A percentile compares a stretch with the other conserved stretches of the same genome.
Evolutionary conservation across 371 early-diverging fungal genomes (phyloP).

Genomic region (Rhizomucor miehei): DNA sequence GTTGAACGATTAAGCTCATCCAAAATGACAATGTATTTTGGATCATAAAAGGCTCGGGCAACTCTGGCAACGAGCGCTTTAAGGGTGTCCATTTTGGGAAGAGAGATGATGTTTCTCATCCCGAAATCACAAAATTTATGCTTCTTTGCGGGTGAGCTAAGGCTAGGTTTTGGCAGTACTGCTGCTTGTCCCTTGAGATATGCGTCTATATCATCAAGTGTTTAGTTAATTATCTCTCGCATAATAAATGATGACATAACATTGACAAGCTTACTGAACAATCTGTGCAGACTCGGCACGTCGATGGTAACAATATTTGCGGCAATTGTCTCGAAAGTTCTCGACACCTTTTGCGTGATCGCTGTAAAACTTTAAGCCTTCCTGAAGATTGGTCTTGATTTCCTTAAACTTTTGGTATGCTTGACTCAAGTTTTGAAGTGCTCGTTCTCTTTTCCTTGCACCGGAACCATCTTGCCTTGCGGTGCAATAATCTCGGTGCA

Average conservation of each 20-base stretch:
- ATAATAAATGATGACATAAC: too few relatives aligned
- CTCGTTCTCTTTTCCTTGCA: constrained; percentile 62
- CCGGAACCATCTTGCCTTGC: constrained; percentile 46
- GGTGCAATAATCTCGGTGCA: constrained; percentile 63
- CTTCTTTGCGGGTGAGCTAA: too few relatives aligned
- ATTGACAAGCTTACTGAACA: constrained; percentile 8
- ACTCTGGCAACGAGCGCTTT: constrained; percentile 78
- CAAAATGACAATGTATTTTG: constrained; percentile 75
- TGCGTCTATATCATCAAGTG: too few relatives aligned
- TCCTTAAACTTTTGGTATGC: constrained; percentile 66
- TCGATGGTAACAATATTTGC: constrained; percentile 68
- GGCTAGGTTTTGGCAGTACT: too few relatives aligned
- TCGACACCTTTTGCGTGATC: constrained; percentile 62
- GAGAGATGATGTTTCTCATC: too few relatives aligned
- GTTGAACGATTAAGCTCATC: constrained; percentile 69
- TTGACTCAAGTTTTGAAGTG: constrained; percentile 64
- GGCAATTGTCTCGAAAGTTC: constrained; percentile 56
- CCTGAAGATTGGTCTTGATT: constrained; percentile 61
- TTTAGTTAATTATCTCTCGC: too few relatives aligned
- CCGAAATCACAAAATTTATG: too few relatives aligned
- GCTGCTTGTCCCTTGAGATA: too few relatives aligned
- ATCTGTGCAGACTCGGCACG: constrained; percentile 44
- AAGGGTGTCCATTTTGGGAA: constrained; percentile 48
- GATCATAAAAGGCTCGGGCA: constrained; percentile 84
- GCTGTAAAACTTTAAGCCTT: constrained; percentile 72